Evolutionary conservation across 306 rosid genomes (phyloP).

Genomic region (Acmispon strigosus): DNA sequence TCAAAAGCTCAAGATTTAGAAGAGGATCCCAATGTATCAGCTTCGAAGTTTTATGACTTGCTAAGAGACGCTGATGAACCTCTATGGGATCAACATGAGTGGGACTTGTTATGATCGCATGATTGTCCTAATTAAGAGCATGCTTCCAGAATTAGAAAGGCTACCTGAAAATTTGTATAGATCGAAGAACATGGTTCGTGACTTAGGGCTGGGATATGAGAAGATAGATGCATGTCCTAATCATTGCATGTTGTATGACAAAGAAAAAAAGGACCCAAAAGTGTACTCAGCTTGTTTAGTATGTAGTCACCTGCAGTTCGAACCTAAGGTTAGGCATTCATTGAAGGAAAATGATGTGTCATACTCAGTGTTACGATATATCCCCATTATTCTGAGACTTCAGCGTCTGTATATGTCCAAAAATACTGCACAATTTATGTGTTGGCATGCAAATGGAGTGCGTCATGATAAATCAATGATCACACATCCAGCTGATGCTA

Average conservation of each 20-base stretch:
- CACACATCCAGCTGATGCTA: not conserved
- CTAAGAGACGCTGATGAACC: not conserved
- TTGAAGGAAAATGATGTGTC: not conserved
- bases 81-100: not conserved
- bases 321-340: not conserved
- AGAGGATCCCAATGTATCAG: not conserved
- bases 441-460: not conserved
- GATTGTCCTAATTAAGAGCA: not conserved
- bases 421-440: not conserved
- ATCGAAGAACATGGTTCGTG: not conserved
- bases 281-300: not conserved
- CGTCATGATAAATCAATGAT: not conserved
- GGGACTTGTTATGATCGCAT: not conserved
- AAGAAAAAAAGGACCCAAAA: not conserved
- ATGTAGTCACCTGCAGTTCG: not conserved
- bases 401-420: not conserved
- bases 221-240: not conserved
- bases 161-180: not conserved
- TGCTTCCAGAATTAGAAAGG: not conserved
- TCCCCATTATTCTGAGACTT: not conserved
- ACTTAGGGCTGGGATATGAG: not conserved
- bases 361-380: not conserved
- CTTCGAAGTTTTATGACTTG: not conserved
- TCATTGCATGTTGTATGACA: not conserved
- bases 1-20: not conserved